A percentile compares a stretch with the other conserved stretches of the same genome.
phyloP scores from a whole-genome alignment of 2,329 filamentous ascomycete species.

The Colletotrichum falcatum region DNA sequence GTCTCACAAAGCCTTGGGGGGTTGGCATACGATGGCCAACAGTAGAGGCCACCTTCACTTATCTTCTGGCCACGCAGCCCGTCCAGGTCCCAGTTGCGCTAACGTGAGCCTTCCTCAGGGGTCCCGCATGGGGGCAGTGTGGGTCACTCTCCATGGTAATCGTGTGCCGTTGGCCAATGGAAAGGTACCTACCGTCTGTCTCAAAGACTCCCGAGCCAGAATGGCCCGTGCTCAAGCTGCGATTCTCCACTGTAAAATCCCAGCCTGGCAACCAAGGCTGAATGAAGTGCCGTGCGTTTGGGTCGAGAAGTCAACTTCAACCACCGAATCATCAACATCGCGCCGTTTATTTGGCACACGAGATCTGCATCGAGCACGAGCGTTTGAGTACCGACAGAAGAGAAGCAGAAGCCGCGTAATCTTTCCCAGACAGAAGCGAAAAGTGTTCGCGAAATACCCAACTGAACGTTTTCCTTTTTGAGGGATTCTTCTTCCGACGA shows the following conservation, averaged over 20 bases:
- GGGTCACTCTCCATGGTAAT: conserved; percentile 25
- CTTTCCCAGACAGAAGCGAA: too few relatives aligned
- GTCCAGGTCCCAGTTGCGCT: conserved; percentile 31
- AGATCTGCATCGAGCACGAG: not conserved
- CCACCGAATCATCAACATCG: conserved; percentile 6
- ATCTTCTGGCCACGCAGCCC: conserved; percentile 41
- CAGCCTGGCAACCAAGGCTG: conserved; percentile 39
- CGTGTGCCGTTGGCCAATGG: conserved; percentile 34
- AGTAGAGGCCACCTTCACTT: conserved; percentile 54
- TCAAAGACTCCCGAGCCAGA: conserved; percentile 15
- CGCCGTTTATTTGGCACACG: not conserved
- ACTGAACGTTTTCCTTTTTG: not conserved
- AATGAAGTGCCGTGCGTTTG: not conserved
- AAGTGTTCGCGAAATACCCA: not conserved
- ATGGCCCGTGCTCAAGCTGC: conserved; percentile 37
- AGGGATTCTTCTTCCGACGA: conserved; percentile 1
- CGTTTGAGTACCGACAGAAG: not conserved
- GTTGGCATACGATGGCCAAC: not conserved
- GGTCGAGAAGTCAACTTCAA: conserved; percentile 12
- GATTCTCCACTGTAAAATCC: conserved; percentile 36
- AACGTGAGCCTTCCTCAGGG: conserved; percentile 34
- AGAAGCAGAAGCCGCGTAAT: too few relatives aligned
- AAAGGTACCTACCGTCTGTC: conserved; percentile 2
- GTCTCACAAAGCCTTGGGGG: conserved; percentile 4
- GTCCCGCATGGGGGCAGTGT: conserved; percentile 33